Evolutionary conservation across 805 yeast species (phyloP).

Genomic region (Wickerhamomyces alni): DNA sequence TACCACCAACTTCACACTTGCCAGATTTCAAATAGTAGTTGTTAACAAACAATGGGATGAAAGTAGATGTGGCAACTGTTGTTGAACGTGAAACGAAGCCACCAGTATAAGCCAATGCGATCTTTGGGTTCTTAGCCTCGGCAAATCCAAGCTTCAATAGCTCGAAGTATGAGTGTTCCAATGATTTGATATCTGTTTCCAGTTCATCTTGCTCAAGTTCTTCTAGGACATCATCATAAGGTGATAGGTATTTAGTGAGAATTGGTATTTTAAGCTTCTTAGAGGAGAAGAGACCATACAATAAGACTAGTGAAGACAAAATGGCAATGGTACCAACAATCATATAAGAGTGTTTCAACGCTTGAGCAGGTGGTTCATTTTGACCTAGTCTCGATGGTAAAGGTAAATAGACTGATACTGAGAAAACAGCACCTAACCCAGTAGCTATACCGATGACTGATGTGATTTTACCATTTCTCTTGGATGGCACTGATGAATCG

Average conservation of each 20-base stretch:
- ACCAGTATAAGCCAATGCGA: conserved; percentile 54
- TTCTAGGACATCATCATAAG: conserved; percentile 28
- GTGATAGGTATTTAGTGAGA: conserved; percentile 17
- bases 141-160: conserved; percentile 42
- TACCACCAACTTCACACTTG: conserved; percentile 33
- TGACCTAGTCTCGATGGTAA: conserved; percentile 46
- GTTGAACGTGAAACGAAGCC: conserved; percentile 60
- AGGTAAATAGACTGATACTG: conserved; percentile 50
- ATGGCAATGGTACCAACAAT: conserved; percentile 41
- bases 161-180: conserved; percentile 27
- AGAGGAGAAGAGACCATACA: conserved; percentile 41
- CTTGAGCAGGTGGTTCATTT: conserved; percentile 33
- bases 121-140: conserved; percentile 40
- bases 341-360: conserved; percentile 43
- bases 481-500: conserved; percentile 6
- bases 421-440: conserved; percentile 63
- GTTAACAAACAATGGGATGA: conserved; percentile 59
- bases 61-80: conserved; percentile 51
- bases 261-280: conserved; percentile 24
- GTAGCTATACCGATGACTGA: conserved; percentile 57
- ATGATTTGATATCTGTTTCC: conserved; percentile 8
- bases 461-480: conserved; percentile 47
- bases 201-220: conserved; percentile 25
- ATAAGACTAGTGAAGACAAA: conserved; percentile 32
- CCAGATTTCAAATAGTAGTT: conserved; percentile 48